Base-by-base conservation (phyloP, 306 rosid species). In the Nissolia schottii region DNA sequence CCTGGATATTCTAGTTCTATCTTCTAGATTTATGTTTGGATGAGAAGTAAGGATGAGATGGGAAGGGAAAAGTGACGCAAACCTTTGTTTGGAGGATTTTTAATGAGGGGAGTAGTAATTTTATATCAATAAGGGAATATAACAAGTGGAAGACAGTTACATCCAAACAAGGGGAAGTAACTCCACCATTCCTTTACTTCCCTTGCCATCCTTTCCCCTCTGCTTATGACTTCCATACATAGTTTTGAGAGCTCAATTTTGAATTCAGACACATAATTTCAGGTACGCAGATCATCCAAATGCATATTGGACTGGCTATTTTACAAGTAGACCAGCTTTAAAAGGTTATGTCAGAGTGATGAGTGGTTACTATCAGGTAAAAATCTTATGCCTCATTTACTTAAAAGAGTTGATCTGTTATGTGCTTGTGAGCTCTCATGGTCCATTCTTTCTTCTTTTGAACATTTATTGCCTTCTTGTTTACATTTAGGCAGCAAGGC, bases 271-370 rank as follows among this genome's bases (percentile, higher is more conserved):
- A 59, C 64, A 54, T 56, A 25, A 69, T 70, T 76, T 77, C 89
- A 92, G 98, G 53, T 92, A 92, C 54, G 98, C 98, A 15, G 96
- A 92, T 78, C 72, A 55, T 38, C 82, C 80, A 53, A 88, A 92
- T 82, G 96, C 96, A 45, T 92, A 92, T 72, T 92, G 98, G 98
- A 92, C 98, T 43, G 98, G 98, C 59, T 92, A 90, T 76, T 92
- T 90, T 69, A 90, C 98, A 15, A 92, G 96, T 82, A 88, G 98
- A 64, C 95, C 98, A 7, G 91, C 86, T 59, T 60, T 88, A 25
- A 92, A 92, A 77, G 91, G 92, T 49, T 90, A 90, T 50, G 90
- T 86, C 51, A 88, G 98, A 80, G 53, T 54, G 68, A 77, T 84
- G 87, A 77, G 98, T 68, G 75, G 87, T 71, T 92, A 92, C 82